These are phyloP conservation scores for Cicer arietinum DNA, from an alignment of 306 rosid species.

Conservation along the genomic window DNA sequence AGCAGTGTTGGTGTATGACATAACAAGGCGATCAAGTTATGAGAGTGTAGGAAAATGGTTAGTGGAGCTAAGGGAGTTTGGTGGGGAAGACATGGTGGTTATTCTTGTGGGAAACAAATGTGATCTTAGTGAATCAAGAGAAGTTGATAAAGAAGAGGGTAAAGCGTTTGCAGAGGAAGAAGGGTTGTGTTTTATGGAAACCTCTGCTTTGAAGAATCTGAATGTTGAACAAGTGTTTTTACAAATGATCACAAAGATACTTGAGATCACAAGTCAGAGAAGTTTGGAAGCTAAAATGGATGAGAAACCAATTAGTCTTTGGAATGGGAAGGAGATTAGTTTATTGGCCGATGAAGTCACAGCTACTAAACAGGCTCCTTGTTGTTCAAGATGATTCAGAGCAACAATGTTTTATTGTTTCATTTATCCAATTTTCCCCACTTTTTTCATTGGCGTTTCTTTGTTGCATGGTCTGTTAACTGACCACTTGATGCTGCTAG, in stretches of 20 bases:
- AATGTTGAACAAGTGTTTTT: slow-evolving; percentile 84
- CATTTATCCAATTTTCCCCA: neutral
- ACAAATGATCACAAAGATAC: slow-evolving; percentile 71
- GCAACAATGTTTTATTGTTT: neutral
- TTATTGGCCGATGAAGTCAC: slow-evolving; percentile 64
- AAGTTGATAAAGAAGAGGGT: slow-evolving; percentile 76
- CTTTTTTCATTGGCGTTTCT: neutral
- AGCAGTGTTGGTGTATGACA: slow-evolving; percentile 82
- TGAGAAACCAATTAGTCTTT: slow-evolving; percentile 43
- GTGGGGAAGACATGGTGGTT: slow-evolving; percentile 75
- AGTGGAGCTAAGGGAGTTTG: slow-evolving; percentile 73
- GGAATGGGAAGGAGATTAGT: slow-evolving; percentile 59
- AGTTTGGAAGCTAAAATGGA: slow-evolving; percentile 57
- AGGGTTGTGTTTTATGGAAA: slow-evolving; percentile 86
- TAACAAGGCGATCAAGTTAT: slow-evolving; percentile 61
- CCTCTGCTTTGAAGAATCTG: slow-evolving; percentile 84
- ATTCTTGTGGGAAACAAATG: slow-evolving; percentile 82
- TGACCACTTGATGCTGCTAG: too few species aligned
- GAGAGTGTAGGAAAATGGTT: slow-evolving; percentile 75
- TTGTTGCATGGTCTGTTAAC: too few species aligned
- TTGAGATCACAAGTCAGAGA: slow-evolving; percentile 59
- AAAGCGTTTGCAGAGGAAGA: slow-evolving; percentile 66
- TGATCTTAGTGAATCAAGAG: slow-evolving; percentile 65
- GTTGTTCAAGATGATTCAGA: slow-evolving; percentile 48
- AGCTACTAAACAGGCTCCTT: slow-evolving; percentile 65